Evolutionary conservation across 108 stramenopile genomes (phyloP).

Genomic region (Seminavis robusta): DNA sequence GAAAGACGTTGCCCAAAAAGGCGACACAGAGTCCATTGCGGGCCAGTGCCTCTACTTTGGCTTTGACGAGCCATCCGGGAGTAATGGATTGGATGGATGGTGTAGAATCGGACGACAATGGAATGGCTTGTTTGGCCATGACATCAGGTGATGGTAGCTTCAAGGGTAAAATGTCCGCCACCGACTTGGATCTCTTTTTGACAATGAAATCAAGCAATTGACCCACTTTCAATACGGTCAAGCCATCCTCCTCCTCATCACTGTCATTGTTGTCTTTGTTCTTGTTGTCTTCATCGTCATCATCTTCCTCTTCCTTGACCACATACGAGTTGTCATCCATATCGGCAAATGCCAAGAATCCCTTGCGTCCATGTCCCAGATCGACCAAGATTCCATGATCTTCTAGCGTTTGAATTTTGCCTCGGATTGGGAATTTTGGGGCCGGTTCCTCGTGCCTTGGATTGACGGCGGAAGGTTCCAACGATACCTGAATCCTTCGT

Average conservation of each 20-base stretch:
- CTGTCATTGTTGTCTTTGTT: conserved; percentile 4
- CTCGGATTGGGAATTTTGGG: conserved; percentile 27
- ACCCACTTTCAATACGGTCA: not conserved
- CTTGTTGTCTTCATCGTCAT: conserved; percentile 18
- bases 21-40: conserved; percentile 80
- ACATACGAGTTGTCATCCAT: conserved; percentile 50
- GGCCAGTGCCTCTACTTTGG: conserved; percentile 63
- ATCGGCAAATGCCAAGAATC: conserved; percentile 69
- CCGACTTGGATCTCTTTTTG: not conserved
- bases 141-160: conserved; percentile 18
- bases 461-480: conserved; percentile 55
- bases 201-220: conserved; percentile 13
- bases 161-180: conserved; percentile 19
- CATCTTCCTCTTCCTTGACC: conserved; percentile 26
- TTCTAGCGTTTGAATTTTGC: conserved; percentile 62
- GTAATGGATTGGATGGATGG: conserved; percentile 40
- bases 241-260: no score
- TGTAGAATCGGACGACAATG: conserved; percentile 13
- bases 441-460: conserved; percentile 3
- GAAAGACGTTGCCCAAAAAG: conserved; percentile 62
- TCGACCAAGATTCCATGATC: conserved; percentile 84
- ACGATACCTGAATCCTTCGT: conserved; percentile 72
- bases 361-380: conserved; percentile 39
- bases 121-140: conserved; percentile 18
- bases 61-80: conserved; percentile 69